Percentiles rank a stretch among this genome's conserved stretches.
phyloP scores from a whole-genome alignment of 179 eudicot genomes.

The Camellia oleifera region DNA sequence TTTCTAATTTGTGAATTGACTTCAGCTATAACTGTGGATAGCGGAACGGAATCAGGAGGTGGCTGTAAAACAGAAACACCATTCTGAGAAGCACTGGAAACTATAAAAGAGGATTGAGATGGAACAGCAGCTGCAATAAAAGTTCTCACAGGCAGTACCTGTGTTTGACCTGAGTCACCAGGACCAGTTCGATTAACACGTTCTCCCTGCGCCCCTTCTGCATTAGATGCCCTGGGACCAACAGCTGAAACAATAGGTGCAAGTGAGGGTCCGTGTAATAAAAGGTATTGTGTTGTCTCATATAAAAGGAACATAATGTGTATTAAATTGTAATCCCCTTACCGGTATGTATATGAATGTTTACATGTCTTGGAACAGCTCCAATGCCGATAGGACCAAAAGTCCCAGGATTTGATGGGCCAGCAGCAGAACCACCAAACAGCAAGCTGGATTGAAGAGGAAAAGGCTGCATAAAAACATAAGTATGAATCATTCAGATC shows the following conservation, averaged over 20 bases:
- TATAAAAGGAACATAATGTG: neutral
- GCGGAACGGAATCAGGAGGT: slow-evolving; percentile 36
- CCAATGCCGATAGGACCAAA: slow-evolving; percentile 67
- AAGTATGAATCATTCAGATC: neutral
- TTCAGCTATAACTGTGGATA: slow-evolving; percentile 42
- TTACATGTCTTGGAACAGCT: slow-evolving; percentile 63
- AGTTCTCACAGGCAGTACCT: slow-evolving; percentile 42
- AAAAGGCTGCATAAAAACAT: slow-evolving; percentile 60
- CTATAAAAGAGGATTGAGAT: slow-evolving; percentile 40
- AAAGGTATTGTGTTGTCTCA: neutral
- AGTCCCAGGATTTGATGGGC: slow-evolving; percentile 40
- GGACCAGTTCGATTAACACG: slow-evolving; percentile 37
- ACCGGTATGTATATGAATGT: slow-evolving; percentile 95
- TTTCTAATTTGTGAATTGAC: slow-evolving; percentile 49
- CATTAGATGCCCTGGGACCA: slow-evolving; percentile 57
- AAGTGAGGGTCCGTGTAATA: slow-evolving; percentile 35
- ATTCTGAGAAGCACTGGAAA: slow-evolving; percentile 41
- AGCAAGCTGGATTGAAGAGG: slow-evolving; percentile 77
- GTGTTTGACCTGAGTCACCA: slow-evolving; percentile 44
- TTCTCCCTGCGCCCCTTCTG: slow-evolving; percentile 56
- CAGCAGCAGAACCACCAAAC: slow-evolving; percentile 48
- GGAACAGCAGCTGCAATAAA: slow-evolving; percentile 51
- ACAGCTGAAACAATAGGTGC: slow-evolving; percentile 51
- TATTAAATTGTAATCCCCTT: slow-evolving; percentile 1
- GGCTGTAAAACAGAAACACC: slow-evolving; percentile 41